phyloP scores from a whole-genome alignment of 1,284 basidiomycete genomes.

The Ceratobasidium sp. region DNA sequence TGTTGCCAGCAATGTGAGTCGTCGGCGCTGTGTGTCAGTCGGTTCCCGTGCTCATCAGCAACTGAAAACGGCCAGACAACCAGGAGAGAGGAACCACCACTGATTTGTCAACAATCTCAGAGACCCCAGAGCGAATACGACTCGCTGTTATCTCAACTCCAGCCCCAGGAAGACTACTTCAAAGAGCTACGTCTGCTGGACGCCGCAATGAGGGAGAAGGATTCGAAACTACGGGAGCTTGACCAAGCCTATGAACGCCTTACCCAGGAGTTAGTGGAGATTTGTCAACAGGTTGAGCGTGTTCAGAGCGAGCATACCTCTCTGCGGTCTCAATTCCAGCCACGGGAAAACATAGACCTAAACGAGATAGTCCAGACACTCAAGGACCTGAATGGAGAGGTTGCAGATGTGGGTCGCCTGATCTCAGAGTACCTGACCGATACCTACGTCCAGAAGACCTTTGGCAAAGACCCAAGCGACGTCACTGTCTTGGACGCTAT shows the following conservation, averaged over 20 bases:
- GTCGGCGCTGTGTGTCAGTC: neutral
- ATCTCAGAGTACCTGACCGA: conserved; percentile 26
- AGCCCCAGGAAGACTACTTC: conserved; percentile 38
- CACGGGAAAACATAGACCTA: conserved; percentile 12
- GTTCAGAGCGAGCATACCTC: neutral
- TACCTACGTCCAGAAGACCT: neutral
- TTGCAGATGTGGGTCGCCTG: conserved; percentile 17
- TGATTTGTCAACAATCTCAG: neutral
- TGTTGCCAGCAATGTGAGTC: conserved; percentile 23
- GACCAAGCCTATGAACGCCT: too few species aligned
- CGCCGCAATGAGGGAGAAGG: conserved; percentile 27
- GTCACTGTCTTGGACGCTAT: conserved; percentile 15
- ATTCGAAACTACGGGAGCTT: conserved; percentile 3
- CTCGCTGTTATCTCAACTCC: conserved; percentile 27
- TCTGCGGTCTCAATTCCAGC: conserved; percentile 7
- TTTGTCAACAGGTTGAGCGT: neutral
- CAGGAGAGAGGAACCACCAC: neutral
- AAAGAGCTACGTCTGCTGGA: conserved; percentile 34
- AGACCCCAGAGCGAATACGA: neutral
- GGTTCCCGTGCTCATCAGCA: neutral
- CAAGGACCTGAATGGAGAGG: neutral
- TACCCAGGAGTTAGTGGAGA: too few species aligned
- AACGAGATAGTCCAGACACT: neutral
- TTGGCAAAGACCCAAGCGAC: conserved; percentile 12
- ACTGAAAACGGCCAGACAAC: neutral